Percentiles rank a stretch among this genome's conserved stretches.
Evolutionary conservation across 1,284 basidiomycete species (phyloP).

Genomic region (Puccinia horiana): DNA sequence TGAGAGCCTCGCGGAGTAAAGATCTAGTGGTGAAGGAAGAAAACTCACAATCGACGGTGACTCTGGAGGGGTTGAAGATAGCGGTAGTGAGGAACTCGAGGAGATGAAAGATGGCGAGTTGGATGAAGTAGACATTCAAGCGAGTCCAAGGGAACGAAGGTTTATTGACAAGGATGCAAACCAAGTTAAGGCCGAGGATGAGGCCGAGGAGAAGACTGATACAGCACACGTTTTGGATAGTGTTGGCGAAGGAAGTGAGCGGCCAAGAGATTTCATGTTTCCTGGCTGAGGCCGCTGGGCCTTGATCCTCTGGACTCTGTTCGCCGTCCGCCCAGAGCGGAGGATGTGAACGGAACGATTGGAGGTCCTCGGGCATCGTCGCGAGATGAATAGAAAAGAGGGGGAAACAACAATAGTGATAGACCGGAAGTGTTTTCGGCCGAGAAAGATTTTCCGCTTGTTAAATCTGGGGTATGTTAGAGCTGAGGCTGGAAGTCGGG

Average conservation of each 20-base stretch:
- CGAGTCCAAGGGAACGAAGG: not conserved
- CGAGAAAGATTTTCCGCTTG: no score
- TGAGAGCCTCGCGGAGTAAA: not conserved
- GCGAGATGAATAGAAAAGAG: no score
- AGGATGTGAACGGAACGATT: not conserved
- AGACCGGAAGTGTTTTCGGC: no score
- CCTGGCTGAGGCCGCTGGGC: not conserved
- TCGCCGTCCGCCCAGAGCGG: not conserved
- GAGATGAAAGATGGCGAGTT: slow-evolving; percentile 32
- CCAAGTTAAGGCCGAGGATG: not conserved
- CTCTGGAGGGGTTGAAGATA: slow-evolving; percentile 40
- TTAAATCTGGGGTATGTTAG: no score
- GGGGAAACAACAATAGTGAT: no score
- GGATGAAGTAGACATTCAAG: slow-evolving; percentile 13
- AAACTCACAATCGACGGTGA: slow-evolving; percentile 37
- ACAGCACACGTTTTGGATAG: slow-evolving; percentile 37
- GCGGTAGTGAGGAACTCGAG: slow-evolving; percentile 47
- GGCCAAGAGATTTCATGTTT: slow-evolving; percentile 17
- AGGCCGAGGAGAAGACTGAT: slow-evolving; percentile 38
- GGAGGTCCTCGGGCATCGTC: not conserved
- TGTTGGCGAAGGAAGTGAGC: slow-evolving; percentile 41
- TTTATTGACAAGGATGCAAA: not conserved
- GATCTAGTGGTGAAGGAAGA: not conserved
- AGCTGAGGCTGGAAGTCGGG: no score
- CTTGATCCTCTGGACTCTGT: not conserved